Conservation (phyloP, 2,329 filamentous ascomycete genomes). For the Fusarium concolor region DNA sequence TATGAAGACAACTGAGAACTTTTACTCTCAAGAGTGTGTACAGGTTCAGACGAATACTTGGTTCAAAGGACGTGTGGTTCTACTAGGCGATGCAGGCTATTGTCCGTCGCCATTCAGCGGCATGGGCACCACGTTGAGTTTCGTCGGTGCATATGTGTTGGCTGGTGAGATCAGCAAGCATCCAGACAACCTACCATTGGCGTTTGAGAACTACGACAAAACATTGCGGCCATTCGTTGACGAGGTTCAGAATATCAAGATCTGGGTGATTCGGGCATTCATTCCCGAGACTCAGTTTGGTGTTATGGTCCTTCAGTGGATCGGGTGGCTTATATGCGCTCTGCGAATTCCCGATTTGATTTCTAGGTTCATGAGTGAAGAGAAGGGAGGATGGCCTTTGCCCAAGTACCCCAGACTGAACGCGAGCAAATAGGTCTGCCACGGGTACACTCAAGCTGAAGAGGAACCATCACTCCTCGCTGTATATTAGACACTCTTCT, state of each 20-base stretch:
- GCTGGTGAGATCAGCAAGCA: slow-evolving; percentile 29
- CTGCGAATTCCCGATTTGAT: slow-evolving; percentile 16
- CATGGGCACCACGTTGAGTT: slow-evolving; percentile 27
- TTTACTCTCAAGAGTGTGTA: slow-evolving; percentile 31
- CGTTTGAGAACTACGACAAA: slow-evolving; percentile 30
- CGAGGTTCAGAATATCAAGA: slow-evolving; percentile 27
- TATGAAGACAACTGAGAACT: slow-evolving; percentile 25
- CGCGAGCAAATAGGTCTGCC: neutral
- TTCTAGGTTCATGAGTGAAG: slow-evolving; percentile 26
- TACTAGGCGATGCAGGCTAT: slow-evolving; percentile 25
- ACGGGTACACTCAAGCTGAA: fast-evolving
- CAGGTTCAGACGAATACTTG: slow-evolving; percentile 23
- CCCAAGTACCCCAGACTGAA: slow-evolving; percentile 24
- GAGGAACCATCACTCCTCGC: fast-evolving
- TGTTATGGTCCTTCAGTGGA: slow-evolving; percentile 24
- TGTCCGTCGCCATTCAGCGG: slow-evolving; percentile 33
- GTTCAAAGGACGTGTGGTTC: slow-evolving; percentile 17
- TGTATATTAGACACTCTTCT: neutral
- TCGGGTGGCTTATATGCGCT: slow-evolving; percentile 27
- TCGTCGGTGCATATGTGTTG: slow-evolving; percentile 29
- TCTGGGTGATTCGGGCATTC: neutral
- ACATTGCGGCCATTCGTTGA: slow-evolving; percentile 20
- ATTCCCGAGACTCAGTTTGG: slow-evolving; percentile 22
- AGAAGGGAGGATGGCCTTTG: slow-evolving; percentile 28
- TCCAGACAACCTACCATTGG: slow-evolving; percentile 7